Base-by-base conservation (phyloP, 495 filamentous ascomycete species). In the Aeminium ludgeri region DNA sequence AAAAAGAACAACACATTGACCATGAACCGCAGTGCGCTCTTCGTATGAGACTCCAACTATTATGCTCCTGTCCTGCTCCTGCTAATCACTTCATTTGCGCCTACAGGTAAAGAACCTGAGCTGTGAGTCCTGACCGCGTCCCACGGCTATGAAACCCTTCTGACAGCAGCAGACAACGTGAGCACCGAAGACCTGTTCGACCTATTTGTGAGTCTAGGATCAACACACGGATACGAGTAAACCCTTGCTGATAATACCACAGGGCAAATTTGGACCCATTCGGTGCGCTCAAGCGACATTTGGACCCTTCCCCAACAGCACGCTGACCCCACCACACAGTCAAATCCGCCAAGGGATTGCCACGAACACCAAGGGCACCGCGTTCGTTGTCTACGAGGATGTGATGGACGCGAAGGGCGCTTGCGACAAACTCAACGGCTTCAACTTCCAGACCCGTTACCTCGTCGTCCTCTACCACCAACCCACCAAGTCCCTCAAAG, bases 361-460 rank as follows among this genome's bases (percentile, higher is more conserved):
- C 45, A 86, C 75, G 64, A 91, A 91, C 59, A 94, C 89, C 50
- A 97, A 96, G 61, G 89, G 89, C 54, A 97, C 89, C 20, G 87
- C 85, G 54, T 97, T 92, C 65, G 91, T 97, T 36, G 89, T 97
- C 58, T 97, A 91, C 67, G 91, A 96, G 60, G 91, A 97, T 66
- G 91, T 95, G 19, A 85, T 94, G 75, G 89, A 97, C 70, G 87
- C 89, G 47, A 97, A 97, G 66, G 74, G 80, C 63, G 91, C 89
- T 53, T 94, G 91, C 68, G 89, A 97, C 70, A 95, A 95, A 69
- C 69, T 97, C 56, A 96, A 97, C 66, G 89, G 89, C 56, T 97
- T 91, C 74, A 97, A 97, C 66, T 97, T 97, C 63, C 91, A 96
- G 66, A 92, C 87, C 69, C 84, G 89, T 58, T 97, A 97, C 65